These are phyloP conservation scores for Luffa aegyptiaca DNA, from an alignment of 306 rosid genomes.

Conservation along the genomic window DNA sequence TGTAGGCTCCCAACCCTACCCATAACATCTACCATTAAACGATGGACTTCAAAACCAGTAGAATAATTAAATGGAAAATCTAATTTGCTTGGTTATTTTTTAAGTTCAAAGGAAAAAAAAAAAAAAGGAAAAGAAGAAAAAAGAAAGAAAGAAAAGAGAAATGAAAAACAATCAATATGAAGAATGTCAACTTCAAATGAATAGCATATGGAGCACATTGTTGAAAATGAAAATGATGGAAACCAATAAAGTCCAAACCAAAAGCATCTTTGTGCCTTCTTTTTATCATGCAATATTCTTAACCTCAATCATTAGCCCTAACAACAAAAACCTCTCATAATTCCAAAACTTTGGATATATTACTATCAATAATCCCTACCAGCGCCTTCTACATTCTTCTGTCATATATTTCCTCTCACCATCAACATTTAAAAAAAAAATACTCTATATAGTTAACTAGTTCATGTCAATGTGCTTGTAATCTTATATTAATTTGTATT, in stretches of 20 bases:
- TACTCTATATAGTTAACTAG: no score
- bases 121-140: not conserved
- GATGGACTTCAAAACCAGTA: not conserved
- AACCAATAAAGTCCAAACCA: conserved; percentile 32
- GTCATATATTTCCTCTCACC: no score
- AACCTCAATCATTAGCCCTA: conserved; percentile 4
- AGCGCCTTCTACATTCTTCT: not conserved
- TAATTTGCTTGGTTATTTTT: not conserved
- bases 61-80: not conserved
- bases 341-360: conserved; percentile 13
- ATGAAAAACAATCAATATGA: not conserved
- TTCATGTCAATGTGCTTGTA: no score
- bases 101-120: not conserved
- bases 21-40: not conserved
- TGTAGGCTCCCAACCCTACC: no score
- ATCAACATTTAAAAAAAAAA: no score
- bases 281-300: conserved; percentile 18
- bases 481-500: no score
- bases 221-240: conserved; percentile 25
- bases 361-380: not conserved
- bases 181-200: conserved; percentile 13
- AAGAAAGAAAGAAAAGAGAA: not conserved
- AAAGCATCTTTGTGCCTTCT: conserved; percentile 34
- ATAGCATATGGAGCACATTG: conserved; percentile 5
- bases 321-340: conserved; percentile 20